A percentile compares a stretch with the other conserved stretches of the same genome.
These are phyloP conservation scores for Mycocentrospora acerina DNA, from an alignment of 2,329 filamentous ascomycete species.

Conservation along the genomic window DNA sequence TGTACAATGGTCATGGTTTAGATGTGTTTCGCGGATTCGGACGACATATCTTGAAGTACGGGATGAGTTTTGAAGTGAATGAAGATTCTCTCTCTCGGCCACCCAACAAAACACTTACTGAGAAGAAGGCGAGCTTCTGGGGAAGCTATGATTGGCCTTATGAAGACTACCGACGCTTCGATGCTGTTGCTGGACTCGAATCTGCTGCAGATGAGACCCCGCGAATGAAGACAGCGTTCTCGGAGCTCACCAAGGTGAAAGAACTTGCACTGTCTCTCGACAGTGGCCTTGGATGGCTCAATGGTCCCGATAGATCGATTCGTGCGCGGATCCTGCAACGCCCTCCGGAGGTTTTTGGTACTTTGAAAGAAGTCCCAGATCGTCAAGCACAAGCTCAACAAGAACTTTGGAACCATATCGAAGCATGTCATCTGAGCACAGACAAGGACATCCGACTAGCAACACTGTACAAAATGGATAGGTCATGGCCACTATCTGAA, in stretches of 20 bases:
- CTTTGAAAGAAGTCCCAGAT: slow-evolving; percentile 41
- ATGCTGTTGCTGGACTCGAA: slow-evolving; percentile 61
- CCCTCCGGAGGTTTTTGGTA: slow-evolving; percentile 51
- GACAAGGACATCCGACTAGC: slow-evolving; percentile 29
- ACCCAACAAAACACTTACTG: slow-evolving; percentile 58
- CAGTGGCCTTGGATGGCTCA: slow-evolving; percentile 67
- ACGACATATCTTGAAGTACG: slow-evolving; percentile 62
- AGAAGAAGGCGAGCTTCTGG: slow-evolving; percentile 61
- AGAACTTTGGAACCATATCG: slow-evolving; percentile 40
- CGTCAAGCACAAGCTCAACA: slow-evolving; percentile 37
- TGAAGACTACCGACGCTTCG: slow-evolving; percentile 60
- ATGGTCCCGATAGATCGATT: slow-evolving; percentile 60
- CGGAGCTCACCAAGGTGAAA: slow-evolving; percentile 55
- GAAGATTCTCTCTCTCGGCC: slow-evolving; percentile 54
- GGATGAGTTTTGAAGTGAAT: slow-evolving; percentile 68
- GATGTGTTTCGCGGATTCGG: slow-evolving; percentile 64
- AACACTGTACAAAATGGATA: slow-evolving; percentile 30
- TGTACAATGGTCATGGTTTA: slow-evolving; percentile 60
- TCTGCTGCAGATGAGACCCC: slow-evolving; percentile 64
- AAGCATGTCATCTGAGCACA: slow-evolving; percentile 19
- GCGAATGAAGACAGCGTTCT: slow-evolving; percentile 63
- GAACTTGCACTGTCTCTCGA: slow-evolving; percentile 70
- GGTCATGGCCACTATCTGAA: slow-evolving; percentile 15
- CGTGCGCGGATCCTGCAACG: slow-evolving; percentile 50
- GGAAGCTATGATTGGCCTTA: slow-evolving; percentile 67